Evolutionary conservation across 768 basidiomycete genomes (phyloP), one percentile per base, ranked within the genome.

Genomic region (Naematelia encephala): DNA sequence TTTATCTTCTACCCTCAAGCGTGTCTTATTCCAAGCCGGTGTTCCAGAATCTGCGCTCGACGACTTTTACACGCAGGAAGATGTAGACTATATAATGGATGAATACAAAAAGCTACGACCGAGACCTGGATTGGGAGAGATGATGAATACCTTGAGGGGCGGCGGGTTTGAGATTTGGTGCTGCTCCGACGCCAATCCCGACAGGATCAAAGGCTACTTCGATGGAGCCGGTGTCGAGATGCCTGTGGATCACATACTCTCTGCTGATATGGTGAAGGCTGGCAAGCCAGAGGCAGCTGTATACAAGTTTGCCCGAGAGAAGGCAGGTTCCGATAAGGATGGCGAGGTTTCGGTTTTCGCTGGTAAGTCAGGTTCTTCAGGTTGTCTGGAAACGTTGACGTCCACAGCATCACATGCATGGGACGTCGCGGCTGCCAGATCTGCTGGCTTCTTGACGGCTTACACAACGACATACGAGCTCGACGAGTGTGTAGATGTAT

Each of bases 151-250:
- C 27, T 58, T 69, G 13, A 27, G 68, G 23, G 68, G 60, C 19
- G 65, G 65, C 29, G 68, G 65, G n/a, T 69, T 69, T 39, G 65
- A 66, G 54, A 64, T 69, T 26, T 69, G 64, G 64, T 64, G 62
- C 49, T 62, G 60, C 47, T 66, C 68, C 22, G 68, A 69, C 54
- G 68, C 68, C 51, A 66, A 66, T 28, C 29, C 59, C 34, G 68
- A 69, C 27, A 44, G 68, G 27, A 62, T 69, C 45, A 69, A 69
- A 51, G 68, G 68, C 5, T 69, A 69, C 62, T 69, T 66, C 44
- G 68, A 69, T 50, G 21, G 46, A 16, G 68, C 68, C 0, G 65
- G 65, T 21, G 63, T 69, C 13, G 56, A 58, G 29, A 69, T 69
- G 68, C 64, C 64, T 16, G 34, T 64, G 16, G 57, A 61, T 44